A percentile compares a stretch with the other conserved stretches of the same genome.
Conservation (phyloP, 345 rosid species). For the Eucalyptus sp. region DNA sequence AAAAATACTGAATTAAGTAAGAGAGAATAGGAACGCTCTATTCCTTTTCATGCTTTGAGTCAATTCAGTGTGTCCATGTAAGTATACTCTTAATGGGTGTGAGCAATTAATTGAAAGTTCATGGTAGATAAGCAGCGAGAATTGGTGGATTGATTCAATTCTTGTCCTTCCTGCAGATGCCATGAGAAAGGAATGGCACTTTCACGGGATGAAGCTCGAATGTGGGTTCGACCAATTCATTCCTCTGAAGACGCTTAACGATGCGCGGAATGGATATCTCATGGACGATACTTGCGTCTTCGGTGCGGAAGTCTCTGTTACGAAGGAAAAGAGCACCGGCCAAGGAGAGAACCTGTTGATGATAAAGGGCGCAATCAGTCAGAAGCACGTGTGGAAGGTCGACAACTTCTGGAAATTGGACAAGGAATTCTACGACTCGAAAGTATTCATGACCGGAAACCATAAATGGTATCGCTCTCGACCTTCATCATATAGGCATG, state of each 20-base stretch:
- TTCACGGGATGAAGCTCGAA: slow-evolving; percentile 14
- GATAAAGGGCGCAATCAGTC: not conserved
- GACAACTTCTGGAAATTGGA: slow-evolving; percentile 7
- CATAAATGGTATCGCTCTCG: slow-evolving; percentile 13
- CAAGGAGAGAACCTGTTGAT: slow-evolving; percentile 17
- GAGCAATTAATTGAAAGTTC: too few species aligned
- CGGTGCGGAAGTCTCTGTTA: slow-evolving; percentile 28
- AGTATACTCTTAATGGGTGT: too few species aligned
- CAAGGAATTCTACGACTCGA: not conserved
- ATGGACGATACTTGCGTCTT: slow-evolving; percentile 18
- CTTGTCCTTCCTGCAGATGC: not conserved
- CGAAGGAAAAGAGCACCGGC: slow-evolving; percentile 10
- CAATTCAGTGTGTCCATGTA: too few species aligned
- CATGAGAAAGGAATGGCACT: slow-evolving; percentile 6
- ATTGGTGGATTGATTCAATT: too few species aligned
- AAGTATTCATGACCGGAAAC: slow-evolving; percentile 10
- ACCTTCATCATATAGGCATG: not conserved
- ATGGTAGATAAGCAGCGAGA: too few species aligned
- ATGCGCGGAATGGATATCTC: slow-evolving; percentile 19
- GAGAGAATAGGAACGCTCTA: too few species aligned
- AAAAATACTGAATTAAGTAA: too few species aligned
- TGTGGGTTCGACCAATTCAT: slow-evolving; percentile 33
- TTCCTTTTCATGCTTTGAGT: too few species aligned
- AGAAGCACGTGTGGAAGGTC: slow-evolving; percentile 18
- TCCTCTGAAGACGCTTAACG: not conserved